These are phyloP conservation scores for Apodospora peruviana DNA, from an alignment of 495 filamentous ascomycete genomes.

Conservation along the genomic window DNA sequence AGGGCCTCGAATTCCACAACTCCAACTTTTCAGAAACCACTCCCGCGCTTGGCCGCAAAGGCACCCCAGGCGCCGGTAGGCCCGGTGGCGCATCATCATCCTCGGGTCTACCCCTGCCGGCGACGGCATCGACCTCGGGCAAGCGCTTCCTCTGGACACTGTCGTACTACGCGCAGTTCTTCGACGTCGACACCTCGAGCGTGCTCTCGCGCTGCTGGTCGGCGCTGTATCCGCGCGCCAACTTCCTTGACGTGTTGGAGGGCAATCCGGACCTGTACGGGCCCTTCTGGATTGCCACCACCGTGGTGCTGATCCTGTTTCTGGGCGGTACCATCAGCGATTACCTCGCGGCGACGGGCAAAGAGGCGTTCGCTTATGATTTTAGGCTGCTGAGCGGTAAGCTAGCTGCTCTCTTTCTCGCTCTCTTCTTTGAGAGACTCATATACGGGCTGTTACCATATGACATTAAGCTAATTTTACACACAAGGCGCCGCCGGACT, in stretches of 20 bases:
- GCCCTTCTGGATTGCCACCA: constrained; percentile 97
- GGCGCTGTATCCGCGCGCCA: constrained; percentile 78
- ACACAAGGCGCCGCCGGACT: constrained; percentile 70
- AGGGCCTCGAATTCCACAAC: constrained; percentile 97
- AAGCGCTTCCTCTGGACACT: constrained; percentile 91
- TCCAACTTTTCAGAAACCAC: constrained; percentile 57
- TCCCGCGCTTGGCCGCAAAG: constrained; percentile 48
- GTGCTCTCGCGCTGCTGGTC: constrained; percentile 79
- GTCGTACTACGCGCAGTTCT: constrained; percentile 93
- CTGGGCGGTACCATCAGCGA: constrained; percentile 89
- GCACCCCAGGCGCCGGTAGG: constrained; percentile 16
- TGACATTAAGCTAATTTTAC: no score
- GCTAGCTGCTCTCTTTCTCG: constrained; percentile 11
- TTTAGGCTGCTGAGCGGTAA: constrained; percentile 71
- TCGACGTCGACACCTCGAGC: constrained; percentile 90
- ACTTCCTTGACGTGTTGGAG: constrained; percentile 93
- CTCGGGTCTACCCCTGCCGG: constrained; percentile 58
- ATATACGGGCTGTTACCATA: no score
- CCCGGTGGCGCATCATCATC: constrained; percentile 14
- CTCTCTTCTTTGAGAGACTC: no score
- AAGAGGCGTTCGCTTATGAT: constrained; percentile 64
- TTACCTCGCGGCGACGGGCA: constrained; percentile 57
- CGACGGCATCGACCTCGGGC: constrained; percentile 41
- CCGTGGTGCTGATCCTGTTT: constrained; percentile 92
- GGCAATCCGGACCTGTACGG: constrained; percentile 96